Evolutionary conservation across 371 early-diverging fungal species (phyloP).

Genomic region (Syncephalastrum racemosum): DNA sequence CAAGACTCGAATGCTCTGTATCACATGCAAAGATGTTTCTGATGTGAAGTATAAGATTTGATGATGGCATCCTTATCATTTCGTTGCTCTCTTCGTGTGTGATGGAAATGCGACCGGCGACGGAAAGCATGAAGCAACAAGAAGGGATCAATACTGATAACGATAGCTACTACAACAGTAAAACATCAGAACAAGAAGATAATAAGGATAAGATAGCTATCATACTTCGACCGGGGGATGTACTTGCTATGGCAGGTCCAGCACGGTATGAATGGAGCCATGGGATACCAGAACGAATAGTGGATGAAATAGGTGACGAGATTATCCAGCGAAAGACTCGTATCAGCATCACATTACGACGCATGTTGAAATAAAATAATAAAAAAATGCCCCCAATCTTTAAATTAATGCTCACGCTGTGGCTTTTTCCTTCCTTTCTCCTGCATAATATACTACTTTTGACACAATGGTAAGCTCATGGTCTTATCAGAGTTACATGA

Average conservation of each 20-base stretch:
- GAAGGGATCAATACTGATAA: too few relatives aligned
- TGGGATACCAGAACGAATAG: conserved; percentile 31
- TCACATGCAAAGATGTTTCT: not conserved
- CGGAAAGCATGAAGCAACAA: not conserved
- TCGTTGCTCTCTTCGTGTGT: conserved; percentile 47
- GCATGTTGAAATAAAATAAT: too few relatives aligned
- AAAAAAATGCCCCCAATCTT: too few relatives aligned
- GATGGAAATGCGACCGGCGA: conserved; percentile 39
- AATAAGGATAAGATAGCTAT: conserved; percentile 13
- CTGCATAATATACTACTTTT: too few relatives aligned
- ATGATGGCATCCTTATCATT: conserved; percentile 45
- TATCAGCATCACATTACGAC: conserved; percentile 42
- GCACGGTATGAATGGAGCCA: conserved; percentile 48
- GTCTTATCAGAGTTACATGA: too few relatives aligned
- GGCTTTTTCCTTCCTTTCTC: too few relatives aligned
- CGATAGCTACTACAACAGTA: not conserved
- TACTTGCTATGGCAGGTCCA: conserved; percentile 31
- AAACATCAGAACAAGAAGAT: not conserved
- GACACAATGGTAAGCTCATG: too few relatives aligned
- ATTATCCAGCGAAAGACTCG: conserved; percentile 34
- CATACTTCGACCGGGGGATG: conserved; percentile 40
- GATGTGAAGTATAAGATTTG: conserved; percentile 27
- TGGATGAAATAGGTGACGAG: conserved; percentile 29
- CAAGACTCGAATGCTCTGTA: not conserved
- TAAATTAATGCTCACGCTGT: too few relatives aligned